Base-by-base conservation (phyloP, 352 stramenopile species). In the Globisporangium nunn region DNA sequence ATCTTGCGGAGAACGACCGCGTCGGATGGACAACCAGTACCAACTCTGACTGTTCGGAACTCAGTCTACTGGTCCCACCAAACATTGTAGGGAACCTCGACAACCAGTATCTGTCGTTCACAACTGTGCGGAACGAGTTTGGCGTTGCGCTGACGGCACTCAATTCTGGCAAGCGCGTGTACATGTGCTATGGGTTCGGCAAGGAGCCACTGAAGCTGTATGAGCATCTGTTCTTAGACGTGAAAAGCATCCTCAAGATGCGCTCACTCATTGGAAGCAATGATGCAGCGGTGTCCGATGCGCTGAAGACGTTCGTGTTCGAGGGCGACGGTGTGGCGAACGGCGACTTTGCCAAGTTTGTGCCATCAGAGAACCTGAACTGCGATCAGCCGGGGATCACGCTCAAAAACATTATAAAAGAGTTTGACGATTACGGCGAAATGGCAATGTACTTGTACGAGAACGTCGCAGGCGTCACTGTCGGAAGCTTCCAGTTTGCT, bases 361-460 rank as follows among this genome's bases (percentile, higher is more conserved):
- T 88, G 11, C 44, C 71, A 1, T 56, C 44, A 3, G 49, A 55
- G 2, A 62, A 44, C 7, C 50, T 35, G 10, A 71, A 76, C 44
- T 89, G 79, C 49, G 64, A 64, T 4, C 43, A 35, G 0, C 67
- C 67, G 0, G 79, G 79, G 0, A 64, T 85, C 37, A 62, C 66
- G 10, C 61, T 87, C 2, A 39, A 65, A 6, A 86, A 86, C 30
- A 69, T 87, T 30, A 71, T 80, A 28, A 85, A 84, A 39, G 75
- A 87, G 41, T 89, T 83, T 43, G 79, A 89, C 31, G 70, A 87
- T 31, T 70, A 68, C 12, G 41, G 57, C 5, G 75, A 87, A 39
- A 87, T 87, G 75, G 73, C 76, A 3, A 78, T 87, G 61, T 87
- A 81, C 56, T n/a, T 89, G 40, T 89, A 89, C 47, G 72, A 85